Base-by-base conservation (phyloP, 1,139 yeast genomes). In the Yamadazyma conglobata region DNA sequence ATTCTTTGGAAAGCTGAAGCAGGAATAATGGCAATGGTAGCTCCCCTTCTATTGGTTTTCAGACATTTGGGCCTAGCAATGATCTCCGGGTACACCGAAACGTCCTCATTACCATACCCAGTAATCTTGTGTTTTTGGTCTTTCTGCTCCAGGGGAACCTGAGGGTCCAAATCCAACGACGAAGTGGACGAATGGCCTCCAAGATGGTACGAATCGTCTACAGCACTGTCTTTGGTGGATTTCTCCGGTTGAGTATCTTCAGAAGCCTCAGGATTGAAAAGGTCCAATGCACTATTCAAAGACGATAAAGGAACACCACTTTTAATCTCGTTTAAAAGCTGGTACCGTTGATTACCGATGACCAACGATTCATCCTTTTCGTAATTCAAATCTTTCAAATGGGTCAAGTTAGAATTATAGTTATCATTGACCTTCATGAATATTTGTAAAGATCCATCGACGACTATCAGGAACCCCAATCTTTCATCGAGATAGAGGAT, bases 1-100 rank as follows among this genome's bases (percentile, higher is more conserved):
- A 91, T 72, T 34, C 84, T 65, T 33, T 76, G 72, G 47, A 91
- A 91, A 0, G 97, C 87, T 36, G 77, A 78, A 2, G 80, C 77
- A 0, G 98, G 98, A 10, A 91, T 88, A 23, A 91, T 83, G 0
- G 97, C 96, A 34, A 91, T 80, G 0, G 97, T 89, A 16, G 94
- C 83, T 27, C 81, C 75, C 22, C 40, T 23, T 14, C 31, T 32
- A 28, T 29, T 34, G 6, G 38, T 34, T n/a, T 35, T 33, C 7
- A 26, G 25, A 12, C 60, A 62, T 31, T 71, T 66, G 0, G 89
- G 85, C 15, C 77, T 62, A 3, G 84, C 86, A 6, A 80, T 64
- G 21, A 80, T 60, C 4, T 70, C 68, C 0, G 79, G 76, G 14
- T 54, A 41, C 10, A 20, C 12, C 15, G 22, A 24, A 17, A 16